These are phyloP conservation scores for Candida michaelii DNA, from an alignment of 805 yeast species.

Conservation along the genomic window DNA sequence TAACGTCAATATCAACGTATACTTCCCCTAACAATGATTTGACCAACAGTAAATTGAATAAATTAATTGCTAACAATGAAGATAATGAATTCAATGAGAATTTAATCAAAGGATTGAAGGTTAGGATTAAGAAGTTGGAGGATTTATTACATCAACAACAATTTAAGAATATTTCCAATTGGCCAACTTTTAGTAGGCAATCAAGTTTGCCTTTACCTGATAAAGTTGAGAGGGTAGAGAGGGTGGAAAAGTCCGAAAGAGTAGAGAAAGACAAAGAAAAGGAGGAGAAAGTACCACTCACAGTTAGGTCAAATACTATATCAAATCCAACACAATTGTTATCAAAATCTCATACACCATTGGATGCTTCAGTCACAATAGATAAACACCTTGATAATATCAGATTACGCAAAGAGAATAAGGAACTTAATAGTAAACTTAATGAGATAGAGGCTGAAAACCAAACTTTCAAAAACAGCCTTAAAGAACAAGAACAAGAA, in stretches of 20 bases:
- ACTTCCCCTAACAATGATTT: constrained; percentile 21
- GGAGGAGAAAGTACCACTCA: too few species aligned
- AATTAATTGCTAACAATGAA: constrained; percentile 17
- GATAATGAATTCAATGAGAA: constrained; percentile 36
- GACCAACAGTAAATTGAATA: constrained; percentile 14
- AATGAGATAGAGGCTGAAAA: constrained; percentile 10
- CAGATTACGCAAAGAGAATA: constrained; percentile 32
- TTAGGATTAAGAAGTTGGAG: constrained; percentile 75
- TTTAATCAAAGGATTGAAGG: constrained; percentile 60
- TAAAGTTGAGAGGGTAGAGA: too few species aligned
- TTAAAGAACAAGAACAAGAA: constrained; percentile 11
- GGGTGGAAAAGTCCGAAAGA: neutral
- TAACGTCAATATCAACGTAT: constrained; percentile 29
- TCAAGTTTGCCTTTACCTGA: neutral
- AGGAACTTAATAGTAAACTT: constrained; percentile 15
- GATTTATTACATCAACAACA: constrained; percentile 73
- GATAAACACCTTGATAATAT: constrained; percentile 46
- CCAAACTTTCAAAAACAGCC: neutral
- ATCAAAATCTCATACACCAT: constrained; percentile 18
- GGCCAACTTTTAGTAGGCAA: constrained; percentile 34
- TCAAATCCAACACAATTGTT: constrained; percentile 29
- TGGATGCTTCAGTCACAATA: constrained; percentile 37
- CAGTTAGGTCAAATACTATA: neutral
- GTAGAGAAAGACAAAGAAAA: too few species aligned
- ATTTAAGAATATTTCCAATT: constrained; percentile 50